Evolutionary conservation across 768 basidiomycete species (phyloP).

Genomic region (Leucocoprinus sp.): DNA sequence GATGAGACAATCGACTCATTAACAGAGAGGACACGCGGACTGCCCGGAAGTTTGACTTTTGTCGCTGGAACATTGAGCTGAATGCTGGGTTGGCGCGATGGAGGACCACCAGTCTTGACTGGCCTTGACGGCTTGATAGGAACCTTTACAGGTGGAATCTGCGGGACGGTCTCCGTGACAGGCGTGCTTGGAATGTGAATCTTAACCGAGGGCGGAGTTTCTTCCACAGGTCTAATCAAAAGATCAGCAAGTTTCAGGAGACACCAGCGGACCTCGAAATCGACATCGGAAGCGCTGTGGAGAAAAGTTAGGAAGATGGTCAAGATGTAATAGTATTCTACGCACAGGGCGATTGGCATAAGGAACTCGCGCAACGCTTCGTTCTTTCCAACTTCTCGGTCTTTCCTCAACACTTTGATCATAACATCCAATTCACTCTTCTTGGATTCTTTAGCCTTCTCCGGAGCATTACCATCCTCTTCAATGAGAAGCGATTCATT

Average conservation of each 20-base stretch:
- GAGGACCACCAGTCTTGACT: slow-evolving; percentile 30
- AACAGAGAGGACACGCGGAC: slow-evolving; percentile 21
- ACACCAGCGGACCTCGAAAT: slow-evolving; percentile 87
- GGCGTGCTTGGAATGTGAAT: slow-evolving; percentile 76
- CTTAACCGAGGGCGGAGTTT: slow-evolving; percentile 79
- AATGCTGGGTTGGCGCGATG: slow-evolving; percentile 32
- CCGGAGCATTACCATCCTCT: slow-evolving; percentile 70
- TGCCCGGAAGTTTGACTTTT: slow-evolving; percentile 52
- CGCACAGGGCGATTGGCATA: slow-evolving; percentile 75
- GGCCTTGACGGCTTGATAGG: slow-evolving; percentile 33
- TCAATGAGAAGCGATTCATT: slow-evolving; percentile 74
- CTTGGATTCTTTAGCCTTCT: slow-evolving; percentile 67
- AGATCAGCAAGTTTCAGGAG: slow-evolving; percentile 88
- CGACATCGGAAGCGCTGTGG: slow-evolving; percentile 60
- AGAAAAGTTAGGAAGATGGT: slow-evolving; percentile 8
- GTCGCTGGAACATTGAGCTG: slow-evolving; percentile 30
- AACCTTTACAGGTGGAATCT: slow-evolving; percentile 45
- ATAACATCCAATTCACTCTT: slow-evolving; percentile 78
- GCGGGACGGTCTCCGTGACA: slow-evolving; percentile 50
- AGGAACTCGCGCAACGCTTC: slow-evolving; percentile 71
- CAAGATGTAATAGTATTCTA: slow-evolving; percentile 17
- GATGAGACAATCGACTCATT: slow-evolving; percentile 23
- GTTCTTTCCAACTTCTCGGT: slow-evolving; percentile 76
- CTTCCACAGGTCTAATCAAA: slow-evolving; percentile 73
- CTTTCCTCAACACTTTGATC: slow-evolving; percentile 83